Evolutionary conservation across 257 asterid species (phyloP).

Genomic region (Avicennia marina): DNA sequence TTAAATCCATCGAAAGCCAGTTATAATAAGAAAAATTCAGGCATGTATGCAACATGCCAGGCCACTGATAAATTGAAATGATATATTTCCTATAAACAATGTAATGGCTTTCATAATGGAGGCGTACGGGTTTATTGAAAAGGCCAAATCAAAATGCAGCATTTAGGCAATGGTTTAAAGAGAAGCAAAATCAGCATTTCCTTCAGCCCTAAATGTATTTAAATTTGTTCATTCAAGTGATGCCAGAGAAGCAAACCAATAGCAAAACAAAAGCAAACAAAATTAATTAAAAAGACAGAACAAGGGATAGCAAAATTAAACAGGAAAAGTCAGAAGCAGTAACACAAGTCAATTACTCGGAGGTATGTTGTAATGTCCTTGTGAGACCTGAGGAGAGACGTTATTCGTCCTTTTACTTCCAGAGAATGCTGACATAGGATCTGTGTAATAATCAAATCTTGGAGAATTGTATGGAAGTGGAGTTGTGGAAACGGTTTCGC

Average conservation of each 20-base stretch:
- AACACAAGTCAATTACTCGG: constrained; percentile 43
- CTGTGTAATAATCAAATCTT: constrained; percentile 80
- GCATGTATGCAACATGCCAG: not conserved
- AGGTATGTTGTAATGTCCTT: constrained; percentile 31
- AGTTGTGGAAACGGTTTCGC: constrained; percentile 22
- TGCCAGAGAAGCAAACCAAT: no score
- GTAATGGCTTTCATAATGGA: not conserved
- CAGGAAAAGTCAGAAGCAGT: not conserved
- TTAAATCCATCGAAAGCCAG: not conserved
- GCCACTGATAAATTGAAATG: not conserved
- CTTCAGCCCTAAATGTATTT: not conserved
- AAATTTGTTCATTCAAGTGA: no score
- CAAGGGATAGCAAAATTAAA: not conserved
- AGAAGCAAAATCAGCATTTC: not conserved
- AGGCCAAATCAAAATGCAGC: not conserved
- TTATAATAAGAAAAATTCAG: not conserved
- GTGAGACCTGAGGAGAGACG: constrained; percentile 45
- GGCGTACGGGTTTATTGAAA: not conserved
- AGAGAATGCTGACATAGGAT: constrained; percentile 81
- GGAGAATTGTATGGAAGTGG: constrained; percentile 26
- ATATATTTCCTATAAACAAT: not conserved
- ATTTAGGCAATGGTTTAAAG: not conserved
- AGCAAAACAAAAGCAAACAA: no score
- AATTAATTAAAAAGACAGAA: not conserved
- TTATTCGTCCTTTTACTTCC: constrained; percentile 41